Percentiles rank a stretch among this genome's conserved stretches.
Conservation (phyloP, 108 stramenopile genomes). For the Pinguiococcus pyrenoidosus region DNA sequence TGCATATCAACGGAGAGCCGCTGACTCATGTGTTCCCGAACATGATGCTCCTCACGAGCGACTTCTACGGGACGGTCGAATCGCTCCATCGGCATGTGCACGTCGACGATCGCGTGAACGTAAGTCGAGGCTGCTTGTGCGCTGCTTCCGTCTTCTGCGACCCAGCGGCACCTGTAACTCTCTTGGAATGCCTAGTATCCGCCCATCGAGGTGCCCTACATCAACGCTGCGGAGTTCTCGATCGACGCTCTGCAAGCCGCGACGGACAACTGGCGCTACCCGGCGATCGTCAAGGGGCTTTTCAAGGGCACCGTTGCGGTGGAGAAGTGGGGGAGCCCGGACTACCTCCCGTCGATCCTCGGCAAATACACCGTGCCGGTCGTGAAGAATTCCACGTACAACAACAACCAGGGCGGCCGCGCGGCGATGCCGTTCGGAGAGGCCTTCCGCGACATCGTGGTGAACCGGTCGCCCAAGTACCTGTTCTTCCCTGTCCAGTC, state of each 20-base stretch:
- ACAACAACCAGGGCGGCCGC: not conserved
- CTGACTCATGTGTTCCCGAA: no score
- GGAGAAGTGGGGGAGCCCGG: not conserved
- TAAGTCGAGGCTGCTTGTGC: no score
- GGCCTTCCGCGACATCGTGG: not conserved
- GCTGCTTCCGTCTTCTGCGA: no score
- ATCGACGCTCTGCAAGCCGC: not conserved
- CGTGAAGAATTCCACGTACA: not conserved
- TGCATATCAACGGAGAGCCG: no score
- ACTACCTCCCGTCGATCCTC: not conserved
- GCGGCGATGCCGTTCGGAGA: not conserved
- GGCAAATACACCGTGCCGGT: conserved; percentile 2
- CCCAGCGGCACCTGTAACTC: no score
- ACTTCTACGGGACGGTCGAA: no score
- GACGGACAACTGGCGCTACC: conserved; percentile 6
- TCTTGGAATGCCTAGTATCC: no score
- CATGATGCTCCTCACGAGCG: no score
- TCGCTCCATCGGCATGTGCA: no score
- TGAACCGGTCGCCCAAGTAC: not conserved
- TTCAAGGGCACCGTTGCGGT: conserved; percentile 1
- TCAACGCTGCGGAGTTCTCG: no score
- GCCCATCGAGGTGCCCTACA: no score
- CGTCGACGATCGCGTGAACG: no score
- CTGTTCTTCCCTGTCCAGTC: conserved; percentile 12
- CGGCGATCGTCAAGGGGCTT: conserved; percentile 1